Conservation (phyloP, 192 early-diverging fungal species). For the Linnemannia zychae region DNA sequence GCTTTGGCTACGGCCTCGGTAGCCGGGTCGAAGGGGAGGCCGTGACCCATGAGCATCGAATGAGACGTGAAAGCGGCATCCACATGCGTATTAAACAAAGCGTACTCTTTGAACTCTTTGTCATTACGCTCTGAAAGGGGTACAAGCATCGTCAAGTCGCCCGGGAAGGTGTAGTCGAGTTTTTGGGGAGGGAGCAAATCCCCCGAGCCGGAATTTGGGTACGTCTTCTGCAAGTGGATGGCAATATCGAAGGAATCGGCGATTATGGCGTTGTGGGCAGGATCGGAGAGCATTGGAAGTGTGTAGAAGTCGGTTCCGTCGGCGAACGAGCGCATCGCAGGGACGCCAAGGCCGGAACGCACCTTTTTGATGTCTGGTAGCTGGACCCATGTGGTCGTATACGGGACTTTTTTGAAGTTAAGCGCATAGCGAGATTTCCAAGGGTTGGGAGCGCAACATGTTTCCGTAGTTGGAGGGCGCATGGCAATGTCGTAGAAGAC, state of each 20-base stretch:
- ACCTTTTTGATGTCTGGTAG: slow-evolving; percentile 42
- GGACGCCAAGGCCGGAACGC: slow-evolving; percentile 37
- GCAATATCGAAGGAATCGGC: slow-evolving; percentile 55
- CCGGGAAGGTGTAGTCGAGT: slow-evolving; percentile 48
- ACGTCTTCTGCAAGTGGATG: slow-evolving; percentile 42
- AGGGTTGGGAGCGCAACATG: slow-evolving; percentile 34
- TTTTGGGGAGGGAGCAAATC: slow-evolving; percentile 52
- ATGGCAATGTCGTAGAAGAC: slow-evolving; percentile 54
- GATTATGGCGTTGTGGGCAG: slow-evolving; percentile 24
- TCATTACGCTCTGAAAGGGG: slow-evolving; percentile 50
- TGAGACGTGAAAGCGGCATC: slow-evolving; percentile 44
- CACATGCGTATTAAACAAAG: slow-evolving; percentile 35
- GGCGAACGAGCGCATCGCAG: slow-evolving; percentile 38
- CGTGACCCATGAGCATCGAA: slow-evolving; percentile 29
- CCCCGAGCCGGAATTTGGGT: slow-evolving; percentile 41
- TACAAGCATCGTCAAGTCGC: slow-evolving; percentile 18
- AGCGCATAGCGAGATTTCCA: slow-evolving; percentile 50
- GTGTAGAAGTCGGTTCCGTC: slow-evolving; percentile 43
- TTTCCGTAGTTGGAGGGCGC: slow-evolving; percentile 26
- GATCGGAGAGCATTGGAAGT: slow-evolving; percentile 45
- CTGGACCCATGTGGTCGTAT: slow-evolving; percentile 50
- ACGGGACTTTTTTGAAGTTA: slow-evolving; percentile 49
- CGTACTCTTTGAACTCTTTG: slow-evolving; percentile 27
- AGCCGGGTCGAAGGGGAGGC: slow-evolving; percentile 44
- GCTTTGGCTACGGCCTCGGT: slow-evolving; percentile 23